Base-by-base conservation (phyloP, 495 filamentous ascomycete species). In the Neurospora tetraspora region DNA sequence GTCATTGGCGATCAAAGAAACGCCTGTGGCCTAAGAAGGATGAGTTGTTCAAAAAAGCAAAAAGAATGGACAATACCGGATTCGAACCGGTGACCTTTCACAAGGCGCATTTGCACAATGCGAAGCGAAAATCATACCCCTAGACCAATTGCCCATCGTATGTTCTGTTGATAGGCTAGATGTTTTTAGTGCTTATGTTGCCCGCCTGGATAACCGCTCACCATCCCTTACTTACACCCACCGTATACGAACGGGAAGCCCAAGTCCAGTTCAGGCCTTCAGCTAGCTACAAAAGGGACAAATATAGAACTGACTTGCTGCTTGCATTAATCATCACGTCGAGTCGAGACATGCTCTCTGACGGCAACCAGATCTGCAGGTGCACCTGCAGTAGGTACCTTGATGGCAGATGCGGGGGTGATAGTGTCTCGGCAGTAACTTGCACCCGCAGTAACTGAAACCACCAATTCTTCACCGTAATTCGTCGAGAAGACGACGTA, bases 61-160 rank as follows among this genome's bases (percentile, higher is more conserved):
- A 71, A 74, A 14, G 12, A 2, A 16, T 74, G 72, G 72, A 74
- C 70, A 71, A 71, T 71, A 71, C 69, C 53, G 72, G 72, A 71
- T 68, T 71, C 53, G 73, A 74, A 74, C 73, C 73, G 53, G 69
- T 68, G 73, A 69, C 73, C 73, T 71, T 74, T 71, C 73, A 74
- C 73, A 73, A n/a, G 18, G 53, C 39, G 70, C 73, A 71, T 73
- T 39, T 34, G 11, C 23, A 27, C 23, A 20, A 71, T 74, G 73
- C 73, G 73, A 74, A 74, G 73, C 73, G 73, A 71, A 74, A 74
- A 74, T 74, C 73, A 74, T 74, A 74, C 73, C 73, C 47, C 73
- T 74, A 74, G 73, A 74, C 73, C 73, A 74, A 71, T 68, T 71
- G 70, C 73, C 73, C 73, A 34, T 45, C 18, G 38, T 5, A 70